phyloP scores from a whole-genome alignment of 2,329 filamentous ascomycete species.

The Didymella glomerata region DNA sequence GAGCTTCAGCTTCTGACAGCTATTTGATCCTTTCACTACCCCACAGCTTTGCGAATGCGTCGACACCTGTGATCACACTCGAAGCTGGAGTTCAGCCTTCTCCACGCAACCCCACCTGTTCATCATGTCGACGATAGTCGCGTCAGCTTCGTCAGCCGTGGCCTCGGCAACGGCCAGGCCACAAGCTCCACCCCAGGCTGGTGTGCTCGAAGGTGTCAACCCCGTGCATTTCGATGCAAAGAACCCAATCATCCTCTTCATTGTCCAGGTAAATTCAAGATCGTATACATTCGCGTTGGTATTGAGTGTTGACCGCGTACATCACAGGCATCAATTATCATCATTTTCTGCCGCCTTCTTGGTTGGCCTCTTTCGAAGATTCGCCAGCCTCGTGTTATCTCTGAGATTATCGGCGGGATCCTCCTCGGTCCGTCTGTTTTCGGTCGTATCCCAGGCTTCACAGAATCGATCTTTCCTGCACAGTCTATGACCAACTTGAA shows the following conservation, averaged over 20 bases:
- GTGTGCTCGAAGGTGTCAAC: constrained; percentile 75
- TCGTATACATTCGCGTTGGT: not conserved
- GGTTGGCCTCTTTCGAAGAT: constrained; percentile 80
- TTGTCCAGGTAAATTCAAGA: constrained; percentile 68
- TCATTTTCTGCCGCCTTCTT: constrained; percentile 75
- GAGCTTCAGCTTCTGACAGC: constrained; percentile 10
- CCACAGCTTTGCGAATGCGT: constrained; percentile 1
- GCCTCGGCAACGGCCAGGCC: constrained; percentile 29
- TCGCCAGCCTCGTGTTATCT: constrained; percentile 82
- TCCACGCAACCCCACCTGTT: constrained; percentile 17
- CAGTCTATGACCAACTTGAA: constrained; percentile 77
- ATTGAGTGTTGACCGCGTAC: constrained; percentile 8
- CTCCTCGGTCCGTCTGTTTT: constrained; percentile 87
- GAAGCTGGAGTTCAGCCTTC: constrained; percentile 12
- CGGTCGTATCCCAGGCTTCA: constrained; percentile 84
- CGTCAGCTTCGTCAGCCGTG: constrained; percentile 31
- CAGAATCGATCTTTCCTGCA: constrained; percentile 76
- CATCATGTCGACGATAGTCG: constrained; percentile 33
- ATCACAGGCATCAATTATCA: constrained; percentile 72
- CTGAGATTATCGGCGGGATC: constrained; percentile 85
- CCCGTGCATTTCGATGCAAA: constrained; percentile 73
- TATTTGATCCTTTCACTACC: constrained; percentile 19
- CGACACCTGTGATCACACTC: constrained; percentile 1
- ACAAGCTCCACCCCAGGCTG: constrained; percentile 64
- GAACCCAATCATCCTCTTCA: constrained; percentile 78